Base-by-base conservation (phyloP, 345 rosid genomes). In the Adansonia digitata region DNA sequence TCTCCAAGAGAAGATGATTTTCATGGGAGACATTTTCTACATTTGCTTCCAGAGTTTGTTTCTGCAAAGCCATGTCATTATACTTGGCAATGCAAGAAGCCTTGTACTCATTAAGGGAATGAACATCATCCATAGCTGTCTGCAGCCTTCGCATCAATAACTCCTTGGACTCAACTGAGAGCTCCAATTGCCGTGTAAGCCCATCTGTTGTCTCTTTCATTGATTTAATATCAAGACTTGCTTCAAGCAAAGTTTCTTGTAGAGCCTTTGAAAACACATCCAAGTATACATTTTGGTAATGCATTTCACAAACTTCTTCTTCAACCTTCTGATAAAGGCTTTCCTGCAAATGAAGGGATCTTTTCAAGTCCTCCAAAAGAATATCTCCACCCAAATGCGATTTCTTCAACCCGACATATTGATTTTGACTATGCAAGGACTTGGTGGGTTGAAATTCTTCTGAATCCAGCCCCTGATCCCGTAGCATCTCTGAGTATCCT, bases 281-380 rank as follows among this genome's bases (percentile, higher is more conserved):
- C 77, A 95, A 82, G 79, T 85, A 87, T 46, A 91, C 75, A 79
- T 89, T 91, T 72, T 71, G 84, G 66, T 77, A 84, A 77, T 90
- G 91, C 89, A 88, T 83, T 81, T 91, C 96, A 78, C 77, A 82
- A 18, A 85, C 85, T 77, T 95, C 99, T 78, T 86, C 92, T 83
- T 93, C 96, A 81, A 95, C 88, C 79, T 93, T 95, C 77, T 65
- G 81, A 76, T 89, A 89, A 37, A 92, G 87, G 74, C 89, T 88
- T 84, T 89, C 92, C 86, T 95, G 98, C 79, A 85, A 80, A 72
- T 89, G 85, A 69, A 95, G 88, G 35, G 98, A 90, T 85, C 86
- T 90, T 80, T 85, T 89, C 86, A 91, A 75, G 68, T 91, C 86
- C 57, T 89, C 98, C 42, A 89, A 80, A 79, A 87, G 90, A 82